phyloP scores from a whole-genome alignment of 1,284 basidiomycete genomes.

The Fomitopsis palustris region DNA sequence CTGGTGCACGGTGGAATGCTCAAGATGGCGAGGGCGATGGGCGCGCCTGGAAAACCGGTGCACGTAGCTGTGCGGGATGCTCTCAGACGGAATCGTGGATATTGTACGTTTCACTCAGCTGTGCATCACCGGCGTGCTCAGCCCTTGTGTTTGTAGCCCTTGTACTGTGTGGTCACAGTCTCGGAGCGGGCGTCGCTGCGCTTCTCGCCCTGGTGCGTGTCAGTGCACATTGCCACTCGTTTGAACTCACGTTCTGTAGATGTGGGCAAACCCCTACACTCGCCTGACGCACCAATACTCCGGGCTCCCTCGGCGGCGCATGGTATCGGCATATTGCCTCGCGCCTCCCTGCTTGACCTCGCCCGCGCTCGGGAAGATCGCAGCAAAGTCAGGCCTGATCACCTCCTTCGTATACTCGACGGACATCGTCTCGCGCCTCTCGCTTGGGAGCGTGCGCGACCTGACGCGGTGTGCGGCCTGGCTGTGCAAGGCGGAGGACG shows the following conservation, averaged over 20 bases:
- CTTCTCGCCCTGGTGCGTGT: conserved; percentile 73
- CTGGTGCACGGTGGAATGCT: conserved; percentile 79
- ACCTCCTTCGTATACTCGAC: conserved; percentile 80
- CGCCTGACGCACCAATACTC: conserved; percentile 70
- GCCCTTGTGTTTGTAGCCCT: conserved; percentile 43
- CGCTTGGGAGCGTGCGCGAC: conserved; percentile 75
- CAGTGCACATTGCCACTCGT: background rate
- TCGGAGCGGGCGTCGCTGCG: conserved; percentile 83
- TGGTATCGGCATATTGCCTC: conserved; percentile 76
- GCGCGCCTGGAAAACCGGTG: conserved; percentile 70
- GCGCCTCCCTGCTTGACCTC: conserved; percentile 65
- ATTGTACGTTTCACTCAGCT: conserved; percentile 41
- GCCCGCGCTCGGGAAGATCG: conserved; percentile 14
- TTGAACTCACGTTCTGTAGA: conserved; percentile 37
- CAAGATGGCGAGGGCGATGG: conserved; percentile 77
- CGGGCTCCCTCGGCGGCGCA: conserved; percentile 64
- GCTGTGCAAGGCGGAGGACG: conserved; percentile 67
- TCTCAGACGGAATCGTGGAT: conserved; percentile 61
- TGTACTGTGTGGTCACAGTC: conserved; percentile 80
- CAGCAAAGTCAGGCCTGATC: conserved; percentile 42
- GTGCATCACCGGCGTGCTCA: conserved; percentile 12
- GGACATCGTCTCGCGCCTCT: conserved; percentile 77
- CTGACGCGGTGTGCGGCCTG: conserved; percentile 72
- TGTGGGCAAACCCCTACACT: conserved; percentile 80
- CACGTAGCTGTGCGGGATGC: conserved; percentile 73